These are phyloP conservation scores for Salvia rosmarinus DNA, from an alignment of 257 asterid species.

Conservation along the genomic window DNA sequence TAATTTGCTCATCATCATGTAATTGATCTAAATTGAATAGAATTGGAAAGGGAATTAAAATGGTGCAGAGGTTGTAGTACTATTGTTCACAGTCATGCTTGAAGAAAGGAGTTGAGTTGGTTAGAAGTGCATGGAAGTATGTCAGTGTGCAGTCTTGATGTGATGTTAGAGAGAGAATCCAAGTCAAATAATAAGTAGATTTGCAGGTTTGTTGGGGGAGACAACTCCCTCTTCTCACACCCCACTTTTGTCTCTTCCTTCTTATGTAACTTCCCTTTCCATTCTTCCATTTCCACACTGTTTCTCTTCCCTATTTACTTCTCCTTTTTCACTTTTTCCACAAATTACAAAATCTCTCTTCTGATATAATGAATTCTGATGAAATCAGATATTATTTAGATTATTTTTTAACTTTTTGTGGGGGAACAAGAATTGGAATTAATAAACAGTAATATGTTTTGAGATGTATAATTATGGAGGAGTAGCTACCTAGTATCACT, in stretches of 20 bases:
- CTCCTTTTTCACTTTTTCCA: slow-evolving; percentile 1
- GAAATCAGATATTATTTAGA: no score
- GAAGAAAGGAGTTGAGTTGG: slow-evolving; percentile 23
- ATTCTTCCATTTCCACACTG: slow-evolving; percentile 16
- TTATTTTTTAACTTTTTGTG: no score
- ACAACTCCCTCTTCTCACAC: slow-evolving; percentile 41
- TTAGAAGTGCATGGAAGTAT: slow-evolving; percentile 29
- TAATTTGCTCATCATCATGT: slow-evolving; percentile 17
- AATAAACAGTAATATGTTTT: no score
- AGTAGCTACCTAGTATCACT: background rate
- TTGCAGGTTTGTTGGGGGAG: no score
- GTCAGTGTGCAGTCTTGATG: slow-evolving; percentile 22
- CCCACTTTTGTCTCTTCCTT: slow-evolving; percentile 58
- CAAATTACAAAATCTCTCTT: no score
- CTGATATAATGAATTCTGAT: no score
- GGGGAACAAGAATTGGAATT: no score
- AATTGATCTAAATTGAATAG: background rate
- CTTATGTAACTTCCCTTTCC: slow-evolving; percentile 61
- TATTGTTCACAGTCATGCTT: slow-evolving; percentile 6
- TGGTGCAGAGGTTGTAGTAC: background rate
- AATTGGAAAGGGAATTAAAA: slow-evolving; percentile 12
- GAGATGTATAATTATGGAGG: no score
- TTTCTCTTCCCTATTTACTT: background rate
- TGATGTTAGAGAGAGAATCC: slow-evolving; percentile 17
- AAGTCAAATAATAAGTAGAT: background rate